These are phyloP conservation scores for Diddensiella caesifluorescens DNA, from an alignment of 805 yeast species.

Conservation along the genomic window DNA sequence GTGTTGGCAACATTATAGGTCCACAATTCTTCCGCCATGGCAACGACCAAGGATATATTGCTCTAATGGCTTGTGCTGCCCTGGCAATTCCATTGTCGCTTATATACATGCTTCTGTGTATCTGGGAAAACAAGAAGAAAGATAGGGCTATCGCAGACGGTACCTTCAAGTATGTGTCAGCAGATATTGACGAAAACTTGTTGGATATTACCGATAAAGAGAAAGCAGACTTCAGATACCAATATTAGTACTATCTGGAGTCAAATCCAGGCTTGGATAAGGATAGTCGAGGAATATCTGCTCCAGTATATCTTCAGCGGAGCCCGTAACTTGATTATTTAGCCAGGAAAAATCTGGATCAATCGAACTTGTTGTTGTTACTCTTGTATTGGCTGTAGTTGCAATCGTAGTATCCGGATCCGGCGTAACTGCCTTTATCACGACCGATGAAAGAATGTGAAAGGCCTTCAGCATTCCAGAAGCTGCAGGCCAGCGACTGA, in stretches of 20 bases:
- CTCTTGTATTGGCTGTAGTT: too few species aligned
- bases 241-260: too few species aligned
- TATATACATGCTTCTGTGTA: conserved; percentile 5
- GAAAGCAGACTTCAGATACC: conserved; percentile 12
- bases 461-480: conserved; percentile 13
- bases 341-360: too few species aligned
- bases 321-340: too few species aligned
- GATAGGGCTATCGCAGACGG: conserved; percentile 8
- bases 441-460: too few species aligned
- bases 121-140: conserved; percentile 10
- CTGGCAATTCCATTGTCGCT: conserved; percentile 7
- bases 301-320: conserved; percentile 12
- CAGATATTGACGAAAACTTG: conserved; percentile 8
- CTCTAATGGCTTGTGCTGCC: conserved; percentile 9
- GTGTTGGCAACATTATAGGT: conserved; percentile 61
- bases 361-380: too few species aligned
- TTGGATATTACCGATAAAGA: conserved; percentile 14
- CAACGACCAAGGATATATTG: conserved; percentile 9
- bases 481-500: conserved; percentile 14
- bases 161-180: not conserved
- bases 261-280: too few species aligned
- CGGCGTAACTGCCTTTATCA: too few species aligned
- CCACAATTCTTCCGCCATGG: conserved; percentile 49
- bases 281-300: conserved; percentile 13
- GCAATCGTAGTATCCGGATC: too few species aligned